phyloP scores from a whole-genome alignment of 2,329 filamentous ascomycete genomes.

The Epicoccum nigrum region DNA sequence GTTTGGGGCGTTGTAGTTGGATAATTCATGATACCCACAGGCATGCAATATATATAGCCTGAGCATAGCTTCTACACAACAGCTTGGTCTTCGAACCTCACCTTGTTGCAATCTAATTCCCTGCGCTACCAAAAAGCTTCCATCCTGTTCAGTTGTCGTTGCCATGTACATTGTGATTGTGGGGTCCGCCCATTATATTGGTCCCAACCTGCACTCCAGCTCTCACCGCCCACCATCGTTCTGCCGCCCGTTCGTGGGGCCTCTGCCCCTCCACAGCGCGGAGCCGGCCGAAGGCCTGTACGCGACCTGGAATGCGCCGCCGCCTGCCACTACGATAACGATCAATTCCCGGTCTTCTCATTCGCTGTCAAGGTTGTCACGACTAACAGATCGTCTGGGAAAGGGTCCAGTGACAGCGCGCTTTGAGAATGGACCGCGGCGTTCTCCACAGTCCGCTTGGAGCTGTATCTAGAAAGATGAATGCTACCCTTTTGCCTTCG shows the following conservation, averaged over 20 bases:
- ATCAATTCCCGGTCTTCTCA: conserved; percentile 20
- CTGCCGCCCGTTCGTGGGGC: conserved; percentile 11
- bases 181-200: too few relatives aligned
- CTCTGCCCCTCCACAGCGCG: conserved; percentile 19
- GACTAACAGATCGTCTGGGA: conserved; percentile 7
- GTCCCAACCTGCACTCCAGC: too few relatives aligned
- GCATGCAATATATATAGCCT: not conserved
- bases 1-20: conserved; percentile 5
- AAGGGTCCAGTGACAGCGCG: conserved; percentile 10
- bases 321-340: conserved; percentile 12
- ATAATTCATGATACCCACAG: conserved; percentile 10
- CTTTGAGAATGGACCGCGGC: conserved; percentile 10
- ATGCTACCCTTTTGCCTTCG: conserved; percentile 10
- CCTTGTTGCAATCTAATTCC: too few relatives aligned
- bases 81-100: too few relatives aligned
- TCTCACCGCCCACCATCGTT: conserved; percentile 7
- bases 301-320: conserved; percentile 18
- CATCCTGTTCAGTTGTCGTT: too few relatives aligned
- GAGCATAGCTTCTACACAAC: too few relatives aligned
- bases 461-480: conserved; percentile 14
- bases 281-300: conserved; percentile 38
- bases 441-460: conserved; percentile 14
- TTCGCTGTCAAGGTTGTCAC: conserved; percentile 19
- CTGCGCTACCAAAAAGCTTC: too few relatives aligned
- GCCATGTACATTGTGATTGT: too few relatives aligned